phyloP scores from a whole-genome alignment of 1,284 basidiomycete species.

The Ustilago cynodontis region DNA sequence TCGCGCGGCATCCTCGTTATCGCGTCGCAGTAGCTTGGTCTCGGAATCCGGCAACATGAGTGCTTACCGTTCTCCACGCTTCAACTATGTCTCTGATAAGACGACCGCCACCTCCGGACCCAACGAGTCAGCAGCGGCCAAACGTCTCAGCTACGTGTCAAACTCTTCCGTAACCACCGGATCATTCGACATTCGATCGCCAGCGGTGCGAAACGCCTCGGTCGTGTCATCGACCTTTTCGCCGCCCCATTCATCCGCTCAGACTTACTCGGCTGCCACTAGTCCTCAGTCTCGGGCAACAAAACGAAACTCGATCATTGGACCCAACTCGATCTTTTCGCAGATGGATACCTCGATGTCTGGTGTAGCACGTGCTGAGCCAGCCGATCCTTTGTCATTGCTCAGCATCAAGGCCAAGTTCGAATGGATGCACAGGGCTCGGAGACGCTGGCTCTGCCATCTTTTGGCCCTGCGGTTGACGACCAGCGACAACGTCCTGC shows the following conservation, averaged over 20 bases:
- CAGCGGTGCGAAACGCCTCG: conserved; percentile 32
- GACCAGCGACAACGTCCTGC: conserved; percentile 20
- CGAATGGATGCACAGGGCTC: conserved; percentile 59
- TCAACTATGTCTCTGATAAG: conserved; percentile 47
- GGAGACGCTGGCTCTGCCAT: conserved; percentile 57
- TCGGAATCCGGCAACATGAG: conserved; percentile 33
- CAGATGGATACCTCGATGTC: conserved; percentile 14
- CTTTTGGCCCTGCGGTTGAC: conserved; percentile 25
- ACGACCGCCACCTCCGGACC: conserved; percentile 29
- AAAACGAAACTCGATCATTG: conserved; percentile 44
- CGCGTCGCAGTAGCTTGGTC: conserved; percentile 43
- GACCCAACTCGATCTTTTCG: conserved; percentile 47
- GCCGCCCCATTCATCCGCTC: conserved; percentile 30
- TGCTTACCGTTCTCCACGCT: conserved; percentile 41
- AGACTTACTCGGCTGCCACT: conserved; percentile 44
- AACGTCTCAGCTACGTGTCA: conserved; percentile 59
- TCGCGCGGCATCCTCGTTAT: conserved; percentile 34
- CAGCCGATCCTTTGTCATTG: conserved; percentile 52
- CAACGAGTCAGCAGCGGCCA: conserved; percentile 56
- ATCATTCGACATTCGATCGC: conserved; percentile 27
- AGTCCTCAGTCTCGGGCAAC: conserved; percentile 42
- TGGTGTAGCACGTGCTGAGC: conserved; percentile 1
- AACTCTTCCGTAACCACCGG: conserved; percentile 34
- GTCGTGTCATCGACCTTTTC: conserved; percentile 31
- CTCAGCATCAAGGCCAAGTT: conserved; percentile 58